Evolutionary conservation across 768 basidiomycete genomes (phyloP).

Genomic region (Amanita thiersii): DNA sequence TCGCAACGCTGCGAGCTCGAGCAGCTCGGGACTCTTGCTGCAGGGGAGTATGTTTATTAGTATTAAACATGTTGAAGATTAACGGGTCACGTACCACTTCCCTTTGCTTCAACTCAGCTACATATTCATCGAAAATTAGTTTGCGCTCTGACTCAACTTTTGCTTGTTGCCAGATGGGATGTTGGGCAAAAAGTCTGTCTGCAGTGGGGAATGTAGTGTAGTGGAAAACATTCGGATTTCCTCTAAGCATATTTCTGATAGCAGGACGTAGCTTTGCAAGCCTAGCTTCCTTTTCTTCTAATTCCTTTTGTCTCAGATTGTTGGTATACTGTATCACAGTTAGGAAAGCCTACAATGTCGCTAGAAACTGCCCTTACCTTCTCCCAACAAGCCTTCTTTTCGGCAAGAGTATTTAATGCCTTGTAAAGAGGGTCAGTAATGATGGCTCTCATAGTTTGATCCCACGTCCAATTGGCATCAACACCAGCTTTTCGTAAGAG

Average conservation of each 20-base stretch:
- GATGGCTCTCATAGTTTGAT: constrained; percentile 94
- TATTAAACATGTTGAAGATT: constrained; percentile 4
- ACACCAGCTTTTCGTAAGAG: constrained; percentile 85
- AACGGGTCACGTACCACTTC: constrained; percentile 63
- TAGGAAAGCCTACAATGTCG: constrained; percentile 6
- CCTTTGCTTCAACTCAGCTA: constrained; percentile 74
- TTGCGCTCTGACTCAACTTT: constrained; percentile 79
- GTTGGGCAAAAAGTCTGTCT: constrained; percentile 76
- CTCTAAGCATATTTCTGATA: constrained; percentile 76
- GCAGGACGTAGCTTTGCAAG: constrained; percentile 83
- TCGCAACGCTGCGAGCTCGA: constrained; percentile 71
- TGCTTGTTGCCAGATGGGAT: constrained; percentile 88
- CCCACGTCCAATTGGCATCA: constrained; percentile 94
- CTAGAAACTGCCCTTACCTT: constrained; percentile 48
- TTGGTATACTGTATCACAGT: constrained; percentile 56
- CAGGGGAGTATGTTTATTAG: constrained; percentile 7
- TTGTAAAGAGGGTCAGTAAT: constrained; percentile 98
- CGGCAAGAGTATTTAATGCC: constrained; percentile 84
- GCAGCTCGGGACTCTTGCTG: constrained; percentile 77
- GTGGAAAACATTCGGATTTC: constrained; percentile 83
- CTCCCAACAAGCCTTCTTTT: constrained; percentile 92
- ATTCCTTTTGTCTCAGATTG: constrained; percentile 70
- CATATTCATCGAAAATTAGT: constrained; percentile 89
- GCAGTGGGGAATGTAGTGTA: constrained; percentile 90
- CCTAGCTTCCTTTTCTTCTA: constrained; percentile 78